A percentile compares a stretch with the other conserved stretches of the same genome.
These are phyloP conservation scores for Epichloe bromicola DNA, from an alignment of 2,329 filamentous ascomycete species.

Conservation along the genomic window DNA sequence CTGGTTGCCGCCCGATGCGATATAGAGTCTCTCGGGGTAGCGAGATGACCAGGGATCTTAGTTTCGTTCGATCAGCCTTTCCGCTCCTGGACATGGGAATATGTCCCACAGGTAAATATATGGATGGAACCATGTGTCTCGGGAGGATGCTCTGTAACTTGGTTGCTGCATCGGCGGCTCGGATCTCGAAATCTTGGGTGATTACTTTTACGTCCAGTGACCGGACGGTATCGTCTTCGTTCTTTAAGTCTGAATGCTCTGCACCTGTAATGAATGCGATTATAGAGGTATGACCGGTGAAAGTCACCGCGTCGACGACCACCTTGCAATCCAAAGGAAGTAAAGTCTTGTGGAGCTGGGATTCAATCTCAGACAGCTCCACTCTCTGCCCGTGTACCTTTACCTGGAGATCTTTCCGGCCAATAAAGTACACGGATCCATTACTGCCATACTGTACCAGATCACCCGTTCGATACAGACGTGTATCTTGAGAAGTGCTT, in stretches of 20 bases:
- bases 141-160: not conserved
- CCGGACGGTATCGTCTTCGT: not conserved
- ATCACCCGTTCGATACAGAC: constrained; percentile 13
- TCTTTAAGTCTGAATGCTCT: not conserved
- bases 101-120: not conserved
- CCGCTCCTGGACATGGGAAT: not conserved
- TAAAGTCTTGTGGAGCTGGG: not conserved
- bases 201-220: not conserved
- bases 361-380: constrained; percentile 23
- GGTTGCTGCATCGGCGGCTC: not conserved
- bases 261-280: no score
- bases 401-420: constrained; percentile 21
- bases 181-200: not conserved
- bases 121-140: not conserved
- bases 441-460: constrained; percentile 18
- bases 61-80: not conserved
- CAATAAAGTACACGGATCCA: constrained; percentile 10
- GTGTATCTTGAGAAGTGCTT: not conserved
- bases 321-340: not conserved
- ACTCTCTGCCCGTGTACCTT: constrained; percentile 42
- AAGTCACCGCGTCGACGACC: not conserved
- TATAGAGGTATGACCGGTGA: no score
- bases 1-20: not conserved
- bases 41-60: not conserved
- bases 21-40: not conserved